Conservation (phyloP, 371 early-diverging fungal genomes). For the Basidiobolus meristosporus region DNA sequence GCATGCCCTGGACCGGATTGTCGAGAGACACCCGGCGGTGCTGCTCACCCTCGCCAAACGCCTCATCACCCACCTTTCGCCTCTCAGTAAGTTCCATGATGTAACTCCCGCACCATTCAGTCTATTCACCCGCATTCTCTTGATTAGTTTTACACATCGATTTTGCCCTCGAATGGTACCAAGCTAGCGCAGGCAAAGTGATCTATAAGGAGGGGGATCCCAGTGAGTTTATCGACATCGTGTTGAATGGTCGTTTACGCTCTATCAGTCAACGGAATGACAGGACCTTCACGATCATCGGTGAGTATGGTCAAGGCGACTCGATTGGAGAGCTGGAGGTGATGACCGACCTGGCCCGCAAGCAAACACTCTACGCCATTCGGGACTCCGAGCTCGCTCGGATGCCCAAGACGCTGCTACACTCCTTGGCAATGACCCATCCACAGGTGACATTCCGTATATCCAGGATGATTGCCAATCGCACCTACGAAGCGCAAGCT, state of each 20-base stretch:
- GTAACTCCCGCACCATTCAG: background rate
- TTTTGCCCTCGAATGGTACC: slow-evolving; percentile 91
- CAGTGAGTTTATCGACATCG: slow-evolving; percentile 78
- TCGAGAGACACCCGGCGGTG: slow-evolving; percentile 64
- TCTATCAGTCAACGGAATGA: slow-evolving; percentile 48
- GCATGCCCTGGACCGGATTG: slow-evolving; percentile 55
- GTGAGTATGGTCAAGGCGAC: slow-evolving; percentile 86
- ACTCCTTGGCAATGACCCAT: slow-evolving; percentile 67
- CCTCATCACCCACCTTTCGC: slow-evolving; percentile 59
- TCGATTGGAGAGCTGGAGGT: slow-evolving; percentile 91
- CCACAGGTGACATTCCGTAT: slow-evolving; percentile 86
- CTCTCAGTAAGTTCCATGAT: slow-evolving; percentile 30
- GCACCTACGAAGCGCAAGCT: slow-evolving; percentile 19
- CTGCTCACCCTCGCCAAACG: slow-evolving; percentile 77
- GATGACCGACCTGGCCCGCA: slow-evolving; percentile 43
- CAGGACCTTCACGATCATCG: slow-evolving; percentile 56
- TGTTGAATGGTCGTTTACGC: slow-evolving; percentile 84
- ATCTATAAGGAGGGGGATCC: slow-evolving; percentile 73
- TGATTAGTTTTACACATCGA: slow-evolving; percentile 68
- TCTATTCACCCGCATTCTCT: background rate
- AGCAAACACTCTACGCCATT: slow-evolving; percentile 90
- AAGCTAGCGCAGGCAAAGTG: slow-evolving; percentile 79
- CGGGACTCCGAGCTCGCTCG: slow-evolving; percentile 89
- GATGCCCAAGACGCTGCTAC: slow-evolving; percentile 88
- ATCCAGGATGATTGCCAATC: slow-evolving; percentile 71